A percentile compares a stretch with the other conserved stretches of the same genome.
phyloP scores from a whole-genome alignment of 495 filamentous ascomycete genomes.

The Oidiodendron maius region DNA sequence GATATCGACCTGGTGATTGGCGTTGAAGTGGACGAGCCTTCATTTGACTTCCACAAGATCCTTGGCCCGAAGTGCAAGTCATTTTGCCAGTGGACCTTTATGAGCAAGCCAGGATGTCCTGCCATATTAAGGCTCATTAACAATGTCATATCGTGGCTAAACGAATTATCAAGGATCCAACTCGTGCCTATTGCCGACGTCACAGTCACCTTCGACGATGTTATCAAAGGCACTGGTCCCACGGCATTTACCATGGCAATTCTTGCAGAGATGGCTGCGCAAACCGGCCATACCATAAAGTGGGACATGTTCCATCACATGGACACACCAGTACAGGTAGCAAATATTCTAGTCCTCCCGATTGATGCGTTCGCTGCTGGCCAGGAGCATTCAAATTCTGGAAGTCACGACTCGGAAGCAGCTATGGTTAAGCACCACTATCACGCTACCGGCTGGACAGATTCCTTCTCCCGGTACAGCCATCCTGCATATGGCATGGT shows the following conservation, averaged over 20 bases:
- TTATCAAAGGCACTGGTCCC: constrained; percentile 26
- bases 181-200: neutral
- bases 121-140: constrained; percentile 13
- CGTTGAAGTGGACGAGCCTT: constrained; percentile 33
- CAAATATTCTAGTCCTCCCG: constrained; percentile 24
- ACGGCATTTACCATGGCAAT: constrained; percentile 25
- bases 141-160: constrained; percentile 11
- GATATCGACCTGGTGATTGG: constrained; percentile 33
- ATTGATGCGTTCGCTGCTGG: constrained; percentile 28
- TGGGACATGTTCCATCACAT: constrained; percentile 18
- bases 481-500: constrained; percentile 59
- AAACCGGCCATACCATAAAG: constrained; percentile 7
- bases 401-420: constrained; percentile 12
- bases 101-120: constrained; percentile 29
- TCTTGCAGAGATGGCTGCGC: constrained; percentile 19
- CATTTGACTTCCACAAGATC: constrained; percentile 21
- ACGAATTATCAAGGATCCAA: neutral
- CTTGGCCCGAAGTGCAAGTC: constrained; percentile 27
- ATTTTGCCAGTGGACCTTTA: constrained; percentile 36
- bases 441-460: no score
- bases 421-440: constrained; percentile 23
- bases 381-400: constrained; percentile 22
- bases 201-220: no score
- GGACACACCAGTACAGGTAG: constrained; percentile 21
- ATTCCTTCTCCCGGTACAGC: constrained; percentile 49